phyloP scores from a whole-genome alignment of 2,329 filamentous ascomycete genomes.

The Chrysoporthe austroafricana region DNA sequence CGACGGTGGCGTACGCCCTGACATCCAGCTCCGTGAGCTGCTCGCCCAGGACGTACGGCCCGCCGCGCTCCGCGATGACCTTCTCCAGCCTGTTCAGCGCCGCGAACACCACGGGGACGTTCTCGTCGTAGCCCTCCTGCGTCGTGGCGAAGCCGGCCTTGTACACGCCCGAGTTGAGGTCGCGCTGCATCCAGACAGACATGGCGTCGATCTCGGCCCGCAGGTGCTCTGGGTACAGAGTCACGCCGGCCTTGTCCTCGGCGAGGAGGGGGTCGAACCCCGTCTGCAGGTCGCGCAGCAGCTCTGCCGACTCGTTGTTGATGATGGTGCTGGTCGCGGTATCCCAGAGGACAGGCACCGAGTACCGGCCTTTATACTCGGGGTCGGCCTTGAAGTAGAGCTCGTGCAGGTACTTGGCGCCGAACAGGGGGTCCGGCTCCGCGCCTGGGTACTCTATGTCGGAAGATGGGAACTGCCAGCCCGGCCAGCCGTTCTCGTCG shows the following conservation, averaged over 20 bases:
- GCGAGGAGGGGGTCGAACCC: constrained; percentile 52
- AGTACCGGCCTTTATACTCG: constrained; percentile 63
- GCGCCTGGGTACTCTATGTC: constrained; percentile 60
- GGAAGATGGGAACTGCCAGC: constrained; percentile 61
- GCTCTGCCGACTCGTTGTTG: constrained; percentile 64
- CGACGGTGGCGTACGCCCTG: constrained; percentile 58
- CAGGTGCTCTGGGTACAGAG: constrained; percentile 57
- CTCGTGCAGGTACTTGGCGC: constrained; percentile 62
- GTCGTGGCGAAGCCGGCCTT: constrained; percentile 61
- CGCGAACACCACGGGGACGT: constrained; percentile 59
- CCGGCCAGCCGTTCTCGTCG: constrained; percentile 64
- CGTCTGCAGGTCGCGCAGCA: constrained; percentile 61
- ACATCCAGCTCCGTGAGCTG: constrained; percentile 64
- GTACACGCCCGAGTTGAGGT: constrained; percentile 65
- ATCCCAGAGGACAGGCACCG: constrained; percentile 66
- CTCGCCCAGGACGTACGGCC: constrained; percentile 60
- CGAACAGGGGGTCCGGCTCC: constrained; percentile 63
- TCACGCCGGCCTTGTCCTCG: constrained; percentile 45
- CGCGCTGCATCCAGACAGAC: constrained; percentile 55
- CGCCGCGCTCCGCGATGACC: constrained; percentile 36
- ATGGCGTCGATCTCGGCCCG: constrained; percentile 55
- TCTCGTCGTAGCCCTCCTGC: constrained; percentile 59
- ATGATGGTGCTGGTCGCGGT: constrained; percentile 58
- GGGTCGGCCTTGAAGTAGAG: constrained; percentile 65
- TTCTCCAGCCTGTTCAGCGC: constrained; percentile 64